A percentile compares a stretch with the other conserved stretches of the same genome.
These are phyloP conservation scores for Solanum lignicaule DNA, from an alignment of 257 asterid species.

Conservation along the genomic window DNA sequence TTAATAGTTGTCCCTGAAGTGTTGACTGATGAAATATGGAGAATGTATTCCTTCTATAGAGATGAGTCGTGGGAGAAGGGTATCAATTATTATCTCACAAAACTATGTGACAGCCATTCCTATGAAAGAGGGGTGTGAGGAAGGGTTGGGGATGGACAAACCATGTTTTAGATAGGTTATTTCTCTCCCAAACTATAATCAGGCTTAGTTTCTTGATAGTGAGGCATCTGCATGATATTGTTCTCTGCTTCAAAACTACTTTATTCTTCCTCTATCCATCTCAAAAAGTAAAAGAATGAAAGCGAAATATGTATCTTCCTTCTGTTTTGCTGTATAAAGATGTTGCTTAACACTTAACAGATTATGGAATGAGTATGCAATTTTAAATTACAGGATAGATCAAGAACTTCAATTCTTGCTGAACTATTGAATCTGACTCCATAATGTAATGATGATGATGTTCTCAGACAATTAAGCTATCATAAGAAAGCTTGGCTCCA, in stretches of 20 bases:
- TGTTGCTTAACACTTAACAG: neutral
- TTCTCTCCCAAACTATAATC: neutral
- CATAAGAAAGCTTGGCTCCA: neutral
- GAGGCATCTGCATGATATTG: neutral
- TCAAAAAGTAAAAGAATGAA: neutral
- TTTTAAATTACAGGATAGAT: neutral
- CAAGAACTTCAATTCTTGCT: neutral
- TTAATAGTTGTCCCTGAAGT: neutral
- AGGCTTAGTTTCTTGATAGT: neutral
- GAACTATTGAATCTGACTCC: neutral
- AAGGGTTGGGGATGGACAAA: neutral
- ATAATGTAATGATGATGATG: neutral
- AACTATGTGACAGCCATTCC: neutral
- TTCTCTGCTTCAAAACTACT: neutral
- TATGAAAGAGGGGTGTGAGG: neutral
- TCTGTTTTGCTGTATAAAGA: neutral
- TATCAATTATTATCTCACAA: neutral
- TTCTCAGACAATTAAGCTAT: neutral
- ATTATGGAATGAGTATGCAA: neutral
- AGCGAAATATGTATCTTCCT: neutral
- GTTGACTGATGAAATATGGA: neutral
- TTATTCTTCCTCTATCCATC: neutral
- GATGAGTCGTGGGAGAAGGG: neutral
- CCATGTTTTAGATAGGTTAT: neutral
- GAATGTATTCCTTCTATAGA: neutral